phyloP scores from a whole-genome alignment of 148 eudicot species.

The Drosera capensis region DNA sequence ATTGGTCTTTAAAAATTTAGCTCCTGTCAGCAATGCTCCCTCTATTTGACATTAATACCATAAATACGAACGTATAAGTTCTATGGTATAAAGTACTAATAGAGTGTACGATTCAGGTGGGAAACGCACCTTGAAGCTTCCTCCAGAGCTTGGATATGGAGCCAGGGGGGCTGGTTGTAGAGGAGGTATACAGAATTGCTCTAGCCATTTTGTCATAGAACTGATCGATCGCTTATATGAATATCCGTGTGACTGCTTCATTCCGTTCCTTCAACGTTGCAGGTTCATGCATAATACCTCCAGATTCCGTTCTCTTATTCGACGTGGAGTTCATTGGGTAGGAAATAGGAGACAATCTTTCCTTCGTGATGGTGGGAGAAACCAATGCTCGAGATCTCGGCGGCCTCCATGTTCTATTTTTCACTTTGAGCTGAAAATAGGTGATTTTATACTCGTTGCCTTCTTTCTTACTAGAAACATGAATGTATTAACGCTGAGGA shows the following conservation, averaged over 20 bases:
- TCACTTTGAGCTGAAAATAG: no score
- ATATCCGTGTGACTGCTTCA: background rate
- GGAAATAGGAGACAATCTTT: no score
- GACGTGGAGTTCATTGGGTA: slow-evolving; percentile 85
- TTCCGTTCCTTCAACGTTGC: slow-evolving; percentile 6
- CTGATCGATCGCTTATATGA: background rate
- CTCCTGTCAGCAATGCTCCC: no score
- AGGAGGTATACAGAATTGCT: slow-evolving; percentile 37
- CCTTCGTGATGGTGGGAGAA: no score
- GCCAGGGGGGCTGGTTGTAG: slow-evolving; percentile 80
- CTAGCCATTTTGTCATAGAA: background rate
- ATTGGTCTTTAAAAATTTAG: background rate
- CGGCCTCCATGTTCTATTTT: no score
- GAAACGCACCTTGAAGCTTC: slow-evolving; percentile 57
- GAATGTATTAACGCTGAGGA: no score
- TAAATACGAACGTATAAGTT: background rate
- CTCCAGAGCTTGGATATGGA: slow-evolving; percentile 75
- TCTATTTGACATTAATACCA: no score
- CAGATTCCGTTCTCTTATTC: slow-evolving; percentile 67
- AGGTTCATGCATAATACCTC: slow-evolving; percentile 92
- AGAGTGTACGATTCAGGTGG: slow-evolving; percentile 34
- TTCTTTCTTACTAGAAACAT: no score
- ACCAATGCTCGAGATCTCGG: no score
- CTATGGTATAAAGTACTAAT: background rate
- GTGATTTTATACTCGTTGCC: no score